phyloP scores from a whole-genome alignment of 306 rosid species.

The Sindora glabra region DNA sequence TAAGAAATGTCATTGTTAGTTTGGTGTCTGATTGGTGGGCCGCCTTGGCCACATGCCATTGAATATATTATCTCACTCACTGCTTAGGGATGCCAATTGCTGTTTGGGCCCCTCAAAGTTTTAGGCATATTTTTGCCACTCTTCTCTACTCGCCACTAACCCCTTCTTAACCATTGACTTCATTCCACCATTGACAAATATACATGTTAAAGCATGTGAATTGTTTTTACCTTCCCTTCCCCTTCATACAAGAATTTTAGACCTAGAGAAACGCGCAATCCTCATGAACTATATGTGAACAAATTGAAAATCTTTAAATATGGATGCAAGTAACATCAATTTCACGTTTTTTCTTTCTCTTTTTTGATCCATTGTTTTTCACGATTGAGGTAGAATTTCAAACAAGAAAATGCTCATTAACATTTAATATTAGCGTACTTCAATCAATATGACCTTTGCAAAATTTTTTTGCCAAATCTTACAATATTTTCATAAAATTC shows the following conservation, averaged over 20 bases:
- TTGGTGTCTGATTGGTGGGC: constrained; percentile 20
- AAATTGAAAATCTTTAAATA: too few relatives aligned
- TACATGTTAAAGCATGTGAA: constrained; percentile 15
- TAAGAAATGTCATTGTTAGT: neutral
- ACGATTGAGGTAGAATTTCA: too few relatives aligned
- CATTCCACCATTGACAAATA: constrained; percentile 17
- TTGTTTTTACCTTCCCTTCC: constrained; percentile 6
- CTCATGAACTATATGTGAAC: neutral
- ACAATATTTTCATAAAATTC: too few relatives aligned
- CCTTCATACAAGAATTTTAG: neutral
- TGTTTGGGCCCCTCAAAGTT: constrained; percentile 25
- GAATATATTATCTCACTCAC: constrained; percentile 8
- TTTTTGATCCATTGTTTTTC: too few relatives aligned
- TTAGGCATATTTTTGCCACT: constrained; percentile 8
- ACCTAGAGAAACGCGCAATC: constrained; percentile 18
- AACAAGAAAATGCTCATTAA: too few relatives aligned
- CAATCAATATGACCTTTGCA: too few relatives aligned
- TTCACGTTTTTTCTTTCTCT: too few relatives aligned
- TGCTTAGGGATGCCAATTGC: constrained; percentile 22
- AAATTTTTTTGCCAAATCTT: too few relatives aligned
- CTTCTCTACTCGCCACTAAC: constrained; percentile 11
- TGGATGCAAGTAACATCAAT: too few relatives aligned
- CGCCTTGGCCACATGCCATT: constrained; percentile 21
- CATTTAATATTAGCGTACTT: too few relatives aligned
- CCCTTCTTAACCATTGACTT: constrained; percentile 1